Base-by-base conservation (phyloP, 345 rosid genomes). In the Litchi chinensis region DNA sequence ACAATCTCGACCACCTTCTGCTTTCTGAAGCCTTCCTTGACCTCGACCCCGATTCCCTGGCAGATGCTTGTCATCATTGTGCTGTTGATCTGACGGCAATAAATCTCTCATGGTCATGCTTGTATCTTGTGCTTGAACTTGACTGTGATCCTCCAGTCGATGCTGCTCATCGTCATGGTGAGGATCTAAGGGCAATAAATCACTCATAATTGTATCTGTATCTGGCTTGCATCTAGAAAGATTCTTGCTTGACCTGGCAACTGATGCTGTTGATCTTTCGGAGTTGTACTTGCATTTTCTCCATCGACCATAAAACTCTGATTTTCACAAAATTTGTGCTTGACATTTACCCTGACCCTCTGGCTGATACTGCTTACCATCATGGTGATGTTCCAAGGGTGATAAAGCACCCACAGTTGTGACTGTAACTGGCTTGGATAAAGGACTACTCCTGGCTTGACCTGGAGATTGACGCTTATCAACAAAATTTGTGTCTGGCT, bases 21-120 rank as follows among this genome's bases (percentile, higher is more conserved):
- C 22, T 3, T 69, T 40, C 18, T 19, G 65, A 24, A 64, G 74
- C n/a, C 70, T 74, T 26, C 69, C 78, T 68, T 28, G 37, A 59
- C 57, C 66, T 79, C 9, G 75, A 74, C 10, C 28, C 65, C 5
- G 0, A 13, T 15, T 2, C 21, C 46, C 32, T 12, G 48, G 56
- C 65, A 2, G 68, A 68, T 60, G 64, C 63, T n/a, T 54, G 16
- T 54, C 28, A 19, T 16, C 28, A 71, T 52, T 43, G 43, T 24
- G 60, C 59, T 66, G 67, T 5, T 22, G 21, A 63, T 32, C 57
- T 12, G 56, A n/a, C 19, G 76, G 28, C 68, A 43, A 43, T 15
- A 15, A 60, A 6, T 21, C 54, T 2, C 13, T 19, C 56, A 11
- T 21, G 4, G 76, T 60, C 0, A 13, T 40, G 13, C 13, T 68